Percentiles rank a stretch among this genome's conserved stretches.
Evolutionary conservation across 345 rosid species (phyloP).

Genomic region (Bruguiera parviflora): DNA sequence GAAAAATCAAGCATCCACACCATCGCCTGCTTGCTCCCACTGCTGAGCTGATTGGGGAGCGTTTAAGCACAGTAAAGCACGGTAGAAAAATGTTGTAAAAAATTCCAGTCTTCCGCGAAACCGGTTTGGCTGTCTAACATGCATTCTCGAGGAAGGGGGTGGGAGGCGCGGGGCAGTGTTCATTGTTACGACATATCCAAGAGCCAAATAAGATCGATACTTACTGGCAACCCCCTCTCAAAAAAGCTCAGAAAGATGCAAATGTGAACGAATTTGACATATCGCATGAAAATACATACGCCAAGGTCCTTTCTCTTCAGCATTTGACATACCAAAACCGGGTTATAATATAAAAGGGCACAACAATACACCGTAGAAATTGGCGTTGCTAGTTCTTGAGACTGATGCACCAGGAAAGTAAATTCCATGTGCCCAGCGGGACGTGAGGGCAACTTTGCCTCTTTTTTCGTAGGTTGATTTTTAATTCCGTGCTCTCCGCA

Average conservation of each 20-base stretch:
- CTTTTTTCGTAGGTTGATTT: neutral
- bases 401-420: conserved; percentile 5
- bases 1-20: too few species aligned
- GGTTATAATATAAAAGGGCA: conserved; percentile 21
- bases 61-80: too few species aligned
- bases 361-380: conserved; percentile 25
- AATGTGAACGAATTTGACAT: conserved; percentile 31
- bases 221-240: conserved; percentile 18
- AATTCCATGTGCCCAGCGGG: conserved; percentile 5
- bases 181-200: neutral
- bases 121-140: too few species aligned
- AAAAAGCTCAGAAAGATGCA: conserved; percentile 14
- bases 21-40: too few species aligned
- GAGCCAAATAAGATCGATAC: neutral
- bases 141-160: too few species aligned
- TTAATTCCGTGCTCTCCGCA: neutral
- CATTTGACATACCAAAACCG: conserved; percentile 27
- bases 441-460: neutral
- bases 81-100: too few species aligned
- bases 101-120: too few species aligned
- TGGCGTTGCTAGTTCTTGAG: conserved; percentile 15
- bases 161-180: too few species aligned
- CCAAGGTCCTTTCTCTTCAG: conserved; percentile 6
- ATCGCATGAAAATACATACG: conserved; percentile 6
- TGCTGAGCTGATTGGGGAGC: too few species aligned